These are phyloP conservation scores for Crithidia sp. DNA, from an alignment of 208 protist genomes.

Conservation along the genomic window DNA sequence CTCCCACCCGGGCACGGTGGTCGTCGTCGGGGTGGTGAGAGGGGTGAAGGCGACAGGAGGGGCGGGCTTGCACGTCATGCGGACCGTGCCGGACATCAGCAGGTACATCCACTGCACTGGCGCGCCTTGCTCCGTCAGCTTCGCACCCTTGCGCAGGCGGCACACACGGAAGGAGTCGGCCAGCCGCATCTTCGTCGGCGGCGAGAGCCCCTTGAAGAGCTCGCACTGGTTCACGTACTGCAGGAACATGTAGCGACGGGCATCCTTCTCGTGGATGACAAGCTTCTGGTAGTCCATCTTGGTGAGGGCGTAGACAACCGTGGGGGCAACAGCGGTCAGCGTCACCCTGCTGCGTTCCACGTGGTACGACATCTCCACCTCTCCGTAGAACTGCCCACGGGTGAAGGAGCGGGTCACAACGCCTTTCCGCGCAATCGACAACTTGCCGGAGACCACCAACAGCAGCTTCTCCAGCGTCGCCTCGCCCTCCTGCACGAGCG, in stretches of 20 bases:
- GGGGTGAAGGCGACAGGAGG: not conserved
- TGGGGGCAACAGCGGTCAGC: conserved; percentile 38
- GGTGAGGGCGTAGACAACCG: conserved; percentile 49
- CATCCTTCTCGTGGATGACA: conserved; percentile 55
- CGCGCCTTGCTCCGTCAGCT: conserved; percentile 47
- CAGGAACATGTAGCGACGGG: conserved; percentile 53
- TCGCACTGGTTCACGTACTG: conserved; percentile 55
- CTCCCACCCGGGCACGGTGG: not conserved
- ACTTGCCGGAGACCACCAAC: conserved; percentile 56
- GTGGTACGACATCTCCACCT: conserved; percentile 63
- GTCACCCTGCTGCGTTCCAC: conserved; percentile 46
- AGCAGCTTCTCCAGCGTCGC: conserved; percentile 43
- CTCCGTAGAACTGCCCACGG: conserved; percentile 44
- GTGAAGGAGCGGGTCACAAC: conserved; percentile 38
- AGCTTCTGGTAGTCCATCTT: conserved; percentile 62
- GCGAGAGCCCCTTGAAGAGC: conserved; percentile 51
- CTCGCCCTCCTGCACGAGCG: conserved; percentile 51
- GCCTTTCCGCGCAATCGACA: conserved; percentile 46
- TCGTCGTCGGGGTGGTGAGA: not conserved
- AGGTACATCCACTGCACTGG: conserved; percentile 84
- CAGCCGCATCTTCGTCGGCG: conserved; percentile 48
- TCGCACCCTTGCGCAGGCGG: conserved; percentile 43
- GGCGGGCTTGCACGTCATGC: conserved; percentile 29
- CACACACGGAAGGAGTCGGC: conserved; percentile 64
- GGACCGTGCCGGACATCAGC: conserved; percentile 69